Base-by-base conservation (phyloP, 2,329 filamentous ascomycete genomes). In the Ascosphaera acerosa region DNA sequence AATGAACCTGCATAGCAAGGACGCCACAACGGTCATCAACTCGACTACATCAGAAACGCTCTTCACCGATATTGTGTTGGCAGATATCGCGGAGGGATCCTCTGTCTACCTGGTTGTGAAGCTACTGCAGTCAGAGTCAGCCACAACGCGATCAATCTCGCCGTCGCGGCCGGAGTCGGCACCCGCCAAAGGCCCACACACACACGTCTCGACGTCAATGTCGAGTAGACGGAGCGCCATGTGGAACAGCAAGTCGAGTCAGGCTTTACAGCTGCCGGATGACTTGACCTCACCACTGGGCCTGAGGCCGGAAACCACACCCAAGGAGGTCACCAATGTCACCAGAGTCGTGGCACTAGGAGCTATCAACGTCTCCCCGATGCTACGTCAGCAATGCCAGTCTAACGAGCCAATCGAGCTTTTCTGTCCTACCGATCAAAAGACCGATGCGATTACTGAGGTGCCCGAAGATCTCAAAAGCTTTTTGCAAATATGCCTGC, bases 21-120 rank as follows among this genome's bases (percentile, higher is more conserved):
- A 67, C 14, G 67, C 82, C 37, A 62, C 69, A 9, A 66, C 64
- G 36, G 54, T 77, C 30, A 54, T 64, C 6, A 64, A 70, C 32
- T 66, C 67, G 38, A 63, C 66, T 15, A 72, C 73, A 44, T 66
- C 82, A 46, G 78, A 75, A 44, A 89, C 81, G 0, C 60, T 97
- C 2, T 92, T 94, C 41, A 72, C 78, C 2, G 81, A 94, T 43
- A 57, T 97, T 12, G 78, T 71, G 23, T 66, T 76, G 1, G 64
- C 70, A 30, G 82, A 92, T 42, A 58, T 73, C 34, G 66, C 66
- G n/a, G 62, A 70, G 40, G 61, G 58, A 7, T 66, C 67, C 3
- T 74, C 80, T 32, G 54, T 94, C 14, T 92, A 76, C 46, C 61
- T 97, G 2, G 70, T 92, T 3, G 74, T 87, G 38, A 80, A 76